Evolutionary conservation across 441 rosid species (phyloP), one percentile per base, ranked within the genome.

Genomic region (Arabidopsis lyrata): DNA sequence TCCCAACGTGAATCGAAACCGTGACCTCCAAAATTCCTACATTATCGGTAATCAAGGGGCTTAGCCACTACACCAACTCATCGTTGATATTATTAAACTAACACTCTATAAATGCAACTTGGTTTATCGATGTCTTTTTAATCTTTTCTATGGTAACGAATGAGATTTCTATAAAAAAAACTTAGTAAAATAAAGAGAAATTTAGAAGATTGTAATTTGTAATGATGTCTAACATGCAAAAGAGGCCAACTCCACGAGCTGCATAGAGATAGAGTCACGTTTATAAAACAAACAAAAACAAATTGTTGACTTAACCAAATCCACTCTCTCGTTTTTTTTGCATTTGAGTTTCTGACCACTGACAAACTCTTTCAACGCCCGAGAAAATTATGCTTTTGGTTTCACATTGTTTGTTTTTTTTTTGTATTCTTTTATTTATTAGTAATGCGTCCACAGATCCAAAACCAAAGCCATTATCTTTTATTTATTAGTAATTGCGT

Each of bases 321-420:
- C 75, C 79, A 68, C 74, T 75, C 50, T 48, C 34, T 36, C 42
- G 29, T 42, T 53, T 39, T 39, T 39, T 39, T 63, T 74, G 65
- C 34, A 66, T 35, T 68, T 59, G 63, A 50, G 56, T 75, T 68
- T 68, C 49, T 75, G 56, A 74, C 74, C 34, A 41, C 57, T 75
- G 56, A 67, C 74, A 63, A 69, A 47, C 65, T 36, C 60, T 69
- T 76, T 76, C 79, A 62, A 76, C 75, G 70, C 58, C 75, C 75
- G 47, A 63, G 60, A 63, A 63, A 76, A 47, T 63, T 29, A 69
- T 61, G 79, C 70, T 54, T 75, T 68, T 75, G 70, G 59, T 75
- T 75, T 68, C 69, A 74, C 73, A 68, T 52, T 59, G 42, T 49
- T 59, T 35, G 53, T 15, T 42, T 29, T 47, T 42, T 42, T 65